A percentile compares a stretch with the other conserved stretches of the same genome.
phyloP scores from a whole-genome alignment of 345 rosid genomes.

The Gossypium longicalyx region DNA sequence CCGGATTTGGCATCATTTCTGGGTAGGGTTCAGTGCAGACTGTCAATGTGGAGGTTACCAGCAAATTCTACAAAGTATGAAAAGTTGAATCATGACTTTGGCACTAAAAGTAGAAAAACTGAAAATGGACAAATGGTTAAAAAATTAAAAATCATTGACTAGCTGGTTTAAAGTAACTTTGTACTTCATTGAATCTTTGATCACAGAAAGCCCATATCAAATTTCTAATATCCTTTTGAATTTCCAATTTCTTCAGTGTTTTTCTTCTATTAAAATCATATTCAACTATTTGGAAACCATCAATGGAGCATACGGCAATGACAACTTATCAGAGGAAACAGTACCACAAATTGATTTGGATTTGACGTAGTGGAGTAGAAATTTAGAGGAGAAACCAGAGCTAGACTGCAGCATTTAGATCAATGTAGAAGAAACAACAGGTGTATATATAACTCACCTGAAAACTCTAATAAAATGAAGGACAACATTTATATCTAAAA shows the following conservation, averaged over 20 bases:
- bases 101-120: not conserved
- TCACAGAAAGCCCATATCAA: no score
- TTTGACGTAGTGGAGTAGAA: not conserved
- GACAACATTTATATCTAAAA: not conserved
- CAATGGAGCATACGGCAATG: no score
- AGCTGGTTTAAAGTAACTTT: not conserved
- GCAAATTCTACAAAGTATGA: constrained; percentile 48
- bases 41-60: constrained; percentile 67
- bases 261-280: no score
- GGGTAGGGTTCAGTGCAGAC: constrained; percentile 45
- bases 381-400: not conserved
- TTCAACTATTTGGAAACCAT: no score
- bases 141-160: not conserved
- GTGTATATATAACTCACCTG: no score
- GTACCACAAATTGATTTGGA: not conserved
- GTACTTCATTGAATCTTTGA: no score
- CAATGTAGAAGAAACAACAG: no score
- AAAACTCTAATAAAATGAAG: not conserved
- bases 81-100: not conserved
- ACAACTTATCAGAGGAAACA: no score
- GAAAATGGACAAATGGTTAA: not conserved
- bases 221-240: no score
- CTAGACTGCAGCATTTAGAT: no score
- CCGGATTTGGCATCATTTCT: constrained; percentile 30
- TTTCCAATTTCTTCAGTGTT: no score